Base-by-base conservation (phyloP, 139 green algal genomes). In the Picochlorum sp. region DNA sequence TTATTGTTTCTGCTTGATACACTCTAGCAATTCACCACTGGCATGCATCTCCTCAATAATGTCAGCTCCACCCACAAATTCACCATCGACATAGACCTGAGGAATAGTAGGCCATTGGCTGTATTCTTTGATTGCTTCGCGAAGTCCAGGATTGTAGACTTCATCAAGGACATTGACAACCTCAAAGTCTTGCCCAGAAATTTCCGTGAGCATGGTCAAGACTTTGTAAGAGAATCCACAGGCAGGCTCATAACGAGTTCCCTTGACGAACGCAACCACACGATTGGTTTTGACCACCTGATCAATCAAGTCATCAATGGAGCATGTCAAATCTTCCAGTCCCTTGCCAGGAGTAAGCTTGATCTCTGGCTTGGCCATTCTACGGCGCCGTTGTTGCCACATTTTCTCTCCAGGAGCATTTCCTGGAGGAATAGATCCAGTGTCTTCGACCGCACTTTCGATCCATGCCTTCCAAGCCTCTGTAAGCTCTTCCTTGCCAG, bases 51-150 rank as follows among this genome's bases (percentile, higher is more conserved):
- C 62, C 55, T 90, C 79, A 10, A 93, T 57, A 44, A 98, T 96
- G 67, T 98, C 92, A 13, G 81, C 75, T n/a, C 92, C 92, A 14
- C 92, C 91, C 3, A 97, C 66, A 72, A 98, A 95, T 76, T 97
- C 91, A 2, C 90, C 88, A 1, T 81, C 65, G 1, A 95, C 62
- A 72, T 93, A 97, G 41, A 86, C 79, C 80, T 94, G 87, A 1
- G 92, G 92, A 58, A 98, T 95, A 23, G 92, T 98, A 20, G 92
- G 92, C 92, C 92, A 98, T 60, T 92, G 78, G 45, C 69, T 88
- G 79, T 92, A 96, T 3, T 69, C 60, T 73, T 98, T 98, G 75
- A 98, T 89, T 18, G 86, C 86, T 14, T 97, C 87, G 31, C 92
- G 68, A 64, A 98, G 71, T 8, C 87, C 83, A 4, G 85, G 87